Percentiles rank a stretch among this genome's conserved stretches.
Evolutionary conservation across 2,329 filamentous ascomycete species (phyloP).

Genomic region (Aureobasidium namibiae): DNA sequence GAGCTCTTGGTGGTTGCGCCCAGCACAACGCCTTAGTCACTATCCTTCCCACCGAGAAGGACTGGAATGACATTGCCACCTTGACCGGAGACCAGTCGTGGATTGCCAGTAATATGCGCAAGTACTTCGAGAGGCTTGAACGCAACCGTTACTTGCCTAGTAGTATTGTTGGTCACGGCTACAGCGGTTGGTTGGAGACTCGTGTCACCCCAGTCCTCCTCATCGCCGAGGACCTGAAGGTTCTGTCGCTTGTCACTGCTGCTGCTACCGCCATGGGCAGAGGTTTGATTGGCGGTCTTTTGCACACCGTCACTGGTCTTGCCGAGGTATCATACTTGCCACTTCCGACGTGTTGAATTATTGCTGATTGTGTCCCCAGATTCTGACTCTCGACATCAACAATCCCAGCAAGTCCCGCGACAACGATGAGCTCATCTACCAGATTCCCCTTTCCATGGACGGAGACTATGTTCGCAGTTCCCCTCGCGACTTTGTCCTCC

Average conservation of each 20-base stretch:
- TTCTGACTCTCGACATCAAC: constrained; percentile 41
- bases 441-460: constrained; percentile 51
- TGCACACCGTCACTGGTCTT: constrained; percentile 37
- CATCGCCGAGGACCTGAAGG: constrained; percentile 44
- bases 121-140: constrained; percentile 48
- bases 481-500: constrained; percentile 48
- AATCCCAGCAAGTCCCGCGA: constrained; percentile 35
- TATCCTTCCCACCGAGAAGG: constrained; percentile 49
- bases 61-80: constrained; percentile 50
- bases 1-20: constrained; percentile 50
- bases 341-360: accelerated
- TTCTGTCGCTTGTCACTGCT: constrained; percentile 45
- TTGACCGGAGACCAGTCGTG: constrained; percentile 55
- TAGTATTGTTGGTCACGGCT: constrained; percentile 44
- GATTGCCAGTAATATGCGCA: constrained; percentile 49
- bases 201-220: constrained; percentile 44
- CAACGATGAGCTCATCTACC: constrained; percentile 41
- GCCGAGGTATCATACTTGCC: constrained; percentile 19
- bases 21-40: constrained; percentile 55
- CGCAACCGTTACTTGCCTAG: constrained; percentile 42
- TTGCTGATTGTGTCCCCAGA: constrained; percentile 1
- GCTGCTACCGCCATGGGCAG: constrained; percentile 41
- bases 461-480: constrained; percentile 39
- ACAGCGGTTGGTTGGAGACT: constrained; percentile 49
- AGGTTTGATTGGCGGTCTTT: constrained; percentile 24